Base-by-base conservation (phyloP, 2,329 filamentous ascomycete species). In the Sordariomycetes sp. region DNA sequence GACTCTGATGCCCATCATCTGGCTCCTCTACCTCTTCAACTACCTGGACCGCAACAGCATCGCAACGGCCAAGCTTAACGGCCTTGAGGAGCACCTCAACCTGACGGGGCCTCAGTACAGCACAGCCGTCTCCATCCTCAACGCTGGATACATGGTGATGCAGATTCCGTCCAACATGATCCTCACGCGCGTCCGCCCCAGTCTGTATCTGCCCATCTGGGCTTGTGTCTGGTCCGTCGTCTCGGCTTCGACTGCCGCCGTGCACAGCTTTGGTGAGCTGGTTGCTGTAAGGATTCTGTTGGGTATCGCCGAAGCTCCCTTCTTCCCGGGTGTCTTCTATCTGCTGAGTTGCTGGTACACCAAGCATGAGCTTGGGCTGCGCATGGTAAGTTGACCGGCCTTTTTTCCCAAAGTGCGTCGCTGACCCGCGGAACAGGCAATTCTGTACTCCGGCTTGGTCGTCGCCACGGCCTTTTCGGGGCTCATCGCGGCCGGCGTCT, bases 81-180 rank as follows among this genome's bases (percentile, higher is more conserved):
- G 70, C 1, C 61, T 83, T 8, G 71, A 79, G 44, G 44, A 57
- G 2, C 70, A 77, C 44, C 50, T 79, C 3, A 49, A 21, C 21
- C 26, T 40, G 5, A 16, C 16, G 15, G 27, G 27, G 9, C 16
- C 27, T 8, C 8, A 58, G 11, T 36, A 39, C 36, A 42, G 66
- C 47, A 63, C 59, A 2, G 50, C 53, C 5, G 54, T 65, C 26
- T 46, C 41, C 15, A 50, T 54, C 17, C 39, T 24, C 21, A 8
- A 8, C 8, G 21, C 21, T 8, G 21, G 32, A 17, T 79, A 79
- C 51, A 66, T 79, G 33, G 59, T 78, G 42, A 79, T 78, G 72
- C 75, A 79, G 56, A 63, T 74, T 5, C 70, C 70, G 0, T 71
- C 66, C 44, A 73, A 73, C 56, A 72, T 73, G 55, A 50, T 70